Evolutionary conservation across 225 moss, liverwort and hornwort genomes (phyloP).

Genomic region (Asterella californica): DNA sequence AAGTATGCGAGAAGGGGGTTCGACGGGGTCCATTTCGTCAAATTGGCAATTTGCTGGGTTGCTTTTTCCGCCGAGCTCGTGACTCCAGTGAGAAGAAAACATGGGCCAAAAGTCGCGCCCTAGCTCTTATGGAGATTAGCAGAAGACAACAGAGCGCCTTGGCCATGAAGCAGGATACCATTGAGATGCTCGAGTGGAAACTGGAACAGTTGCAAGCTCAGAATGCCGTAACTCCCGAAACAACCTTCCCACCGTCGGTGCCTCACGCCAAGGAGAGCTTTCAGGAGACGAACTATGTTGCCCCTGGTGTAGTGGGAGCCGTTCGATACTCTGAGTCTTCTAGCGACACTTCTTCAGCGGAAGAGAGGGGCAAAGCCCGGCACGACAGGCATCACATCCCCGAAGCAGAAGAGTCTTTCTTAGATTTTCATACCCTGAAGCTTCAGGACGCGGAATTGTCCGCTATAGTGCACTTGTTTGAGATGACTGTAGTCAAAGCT

Average conservation of each 20-base stretch:
- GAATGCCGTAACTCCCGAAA: conserved; percentile 23
- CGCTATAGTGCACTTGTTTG: conserved; percentile 47
- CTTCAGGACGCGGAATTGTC: conserved; percentile 34
- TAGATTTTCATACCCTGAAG: conserved; percentile 23
- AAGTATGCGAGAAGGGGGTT: conserved; percentile 46
- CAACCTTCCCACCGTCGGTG: conserved; percentile 37
- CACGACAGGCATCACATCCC: conserved; percentile 19
- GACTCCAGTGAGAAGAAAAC: conserved; percentile 35
- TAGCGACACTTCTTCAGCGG: conserved; percentile 19
- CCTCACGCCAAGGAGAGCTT: conserved; percentile 48
- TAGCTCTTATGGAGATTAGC: conserved; percentile 70
- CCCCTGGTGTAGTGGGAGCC: neutral
- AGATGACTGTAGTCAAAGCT: conserved; percentile 61
- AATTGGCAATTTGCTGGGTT: conserved; percentile 39
- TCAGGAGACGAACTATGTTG: conserved; percentile 33
- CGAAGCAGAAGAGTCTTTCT: conserved; percentile 5
- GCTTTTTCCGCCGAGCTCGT: conserved; percentile 50
- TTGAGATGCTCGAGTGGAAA: conserved; percentile 84
- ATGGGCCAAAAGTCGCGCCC: conserved; percentile 52
- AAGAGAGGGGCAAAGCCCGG: conserved; percentile 7
- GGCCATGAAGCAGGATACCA: conserved; percentile 76
- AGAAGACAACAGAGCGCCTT: conserved; percentile 71
- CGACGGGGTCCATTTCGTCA: conserved; percentile 49
- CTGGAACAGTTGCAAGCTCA: conserved; percentile 64
- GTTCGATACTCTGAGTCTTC: conserved; percentile 19